These are phyloP conservation scores for Cyberlindnera sargentensis DNA, from an alignment of 805 yeast genomes.

Conservation along the genomic window DNA sequence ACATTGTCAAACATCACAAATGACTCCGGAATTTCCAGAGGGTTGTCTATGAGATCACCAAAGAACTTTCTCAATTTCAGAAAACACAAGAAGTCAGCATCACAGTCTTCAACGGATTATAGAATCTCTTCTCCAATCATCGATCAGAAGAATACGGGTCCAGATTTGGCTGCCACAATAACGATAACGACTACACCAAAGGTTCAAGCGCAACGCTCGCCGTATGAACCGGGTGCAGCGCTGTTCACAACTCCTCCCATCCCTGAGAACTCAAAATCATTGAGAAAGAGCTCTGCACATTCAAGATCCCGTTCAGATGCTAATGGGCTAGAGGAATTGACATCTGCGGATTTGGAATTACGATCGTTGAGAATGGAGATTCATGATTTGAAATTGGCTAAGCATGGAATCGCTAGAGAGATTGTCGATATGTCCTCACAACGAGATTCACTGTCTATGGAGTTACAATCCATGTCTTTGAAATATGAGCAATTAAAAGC, in stretches of 20 bases:
- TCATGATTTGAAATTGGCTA: constrained; percentile 33
- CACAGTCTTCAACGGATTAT: constrained; percentile 20
- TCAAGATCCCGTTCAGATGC: constrained; percentile 15
- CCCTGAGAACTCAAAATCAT: constrained; percentile 3
- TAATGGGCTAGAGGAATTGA: constrained; percentile 18
- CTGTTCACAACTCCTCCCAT: constrained; percentile 24
- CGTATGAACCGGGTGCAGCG: constrained; percentile 18
- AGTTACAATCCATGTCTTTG: constrained; percentile 18
- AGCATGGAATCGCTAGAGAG: constrained; percentile 40
- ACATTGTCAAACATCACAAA: constrained; percentile 1
- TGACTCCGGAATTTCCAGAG: constrained; percentile 5
- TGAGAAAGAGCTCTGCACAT: constrained; percentile 10
- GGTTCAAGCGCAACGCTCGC: constrained; percentile 7
- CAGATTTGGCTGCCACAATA: constrained; percentile 1
- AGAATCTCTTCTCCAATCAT: constrained; percentile 21
- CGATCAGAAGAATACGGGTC: constrained; percentile 3
- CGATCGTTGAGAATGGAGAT: constrained; percentile 37
- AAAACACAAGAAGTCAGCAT: constrained; percentile 22
- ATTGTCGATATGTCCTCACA: constrained; percentile 42
- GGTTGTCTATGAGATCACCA: constrained; percentile 22
- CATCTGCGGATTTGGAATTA: constrained; percentile 28
- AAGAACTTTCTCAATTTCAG: constrained; percentile 19
- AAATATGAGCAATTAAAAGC: constrained; percentile 18
- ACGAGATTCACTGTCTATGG: constrained; percentile 40
- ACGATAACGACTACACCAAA: neutral